These are phyloP conservation scores for Amphirosellinia nigrospora DNA, from an alignment of 495 filamentous ascomycete genomes.

Conservation along the genomic window DNA sequence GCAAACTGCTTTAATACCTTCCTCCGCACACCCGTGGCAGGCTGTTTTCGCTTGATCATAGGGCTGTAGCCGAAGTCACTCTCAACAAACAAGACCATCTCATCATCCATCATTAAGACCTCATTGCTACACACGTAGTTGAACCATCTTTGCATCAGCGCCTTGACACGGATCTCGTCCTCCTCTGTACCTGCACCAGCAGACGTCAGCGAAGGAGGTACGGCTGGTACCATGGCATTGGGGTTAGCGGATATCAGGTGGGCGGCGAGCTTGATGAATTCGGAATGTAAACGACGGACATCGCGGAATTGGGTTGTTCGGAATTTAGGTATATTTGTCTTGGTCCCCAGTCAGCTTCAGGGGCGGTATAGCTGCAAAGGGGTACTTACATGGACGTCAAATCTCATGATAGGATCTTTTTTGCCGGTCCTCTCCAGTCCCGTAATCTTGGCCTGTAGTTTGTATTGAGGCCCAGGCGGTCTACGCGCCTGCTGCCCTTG, in stretches of 20 bases:
- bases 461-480: slow-evolving; percentile 70
- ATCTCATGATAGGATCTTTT: slow-evolving; percentile 93
- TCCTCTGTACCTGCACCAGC: slow-evolving; percentile 97
- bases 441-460: slow-evolving; percentile 91
- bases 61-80: slow-evolving; percentile 98
- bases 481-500: slow-evolving; percentile 42
- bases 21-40: slow-evolving; percentile 91
- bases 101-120: slow-evolving; percentile 90
- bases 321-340: slow-evolving; percentile 97
- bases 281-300: slow-evolving; percentile 90
- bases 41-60: slow-evolving; percentile 93
- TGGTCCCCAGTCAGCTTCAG: slow-evolving; percentile 18
- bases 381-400: slow-evolving; percentile 89
- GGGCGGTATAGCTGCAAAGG: background rate
- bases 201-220: slow-evolving; percentile 87
- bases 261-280: slow-evolving; percentile 93
- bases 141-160: slow-evolving; percentile 90
- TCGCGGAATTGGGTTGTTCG: slow-evolving; percentile 98
- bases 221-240: slow-evolving; percentile 95
- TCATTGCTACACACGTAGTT: slow-evolving; percentile 92
- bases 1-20: slow-evolving; percentile 99
- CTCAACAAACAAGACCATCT: slow-evolving; percentile 96
- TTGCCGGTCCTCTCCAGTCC: slow-evolving; percentile 89
- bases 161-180: slow-evolving; percentile 88
- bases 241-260: slow-evolving; percentile 96